phyloP scores from a whole-genome alignment of 2,329 filamentous ascomycete genomes.

The Talaromyces funiculosus region DNA sequence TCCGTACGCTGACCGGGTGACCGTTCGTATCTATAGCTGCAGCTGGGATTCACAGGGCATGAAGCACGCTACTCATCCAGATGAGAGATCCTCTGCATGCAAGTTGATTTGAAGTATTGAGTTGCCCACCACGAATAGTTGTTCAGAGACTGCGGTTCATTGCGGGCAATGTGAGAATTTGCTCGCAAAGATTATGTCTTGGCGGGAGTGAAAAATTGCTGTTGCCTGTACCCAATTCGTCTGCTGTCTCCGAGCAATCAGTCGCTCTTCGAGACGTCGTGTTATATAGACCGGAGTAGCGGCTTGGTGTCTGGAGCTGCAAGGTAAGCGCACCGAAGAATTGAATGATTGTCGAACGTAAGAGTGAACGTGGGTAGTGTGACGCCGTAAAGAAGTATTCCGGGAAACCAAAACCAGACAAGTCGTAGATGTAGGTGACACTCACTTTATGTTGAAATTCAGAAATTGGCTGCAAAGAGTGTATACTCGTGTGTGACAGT shows the following conservation, averaged over 20 bases:
- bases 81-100: background rate
- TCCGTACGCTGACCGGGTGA: background rate
- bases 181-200: background rate
- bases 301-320: background rate
- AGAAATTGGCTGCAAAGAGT: background rate
- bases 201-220: background rate
- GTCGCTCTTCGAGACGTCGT: background rate
- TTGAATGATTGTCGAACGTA: background rate
- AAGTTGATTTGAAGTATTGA: background rate
- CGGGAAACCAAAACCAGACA: background rate
- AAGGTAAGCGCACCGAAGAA: background rate
- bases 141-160: background rate
- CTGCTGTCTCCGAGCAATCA: background rate
- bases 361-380: background rate
- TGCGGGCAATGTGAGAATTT: background rate
- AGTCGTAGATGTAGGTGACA: background rate
- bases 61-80: background rate
- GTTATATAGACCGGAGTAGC: background rate
- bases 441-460: background rate
- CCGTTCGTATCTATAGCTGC: background rate
- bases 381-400: background rate
- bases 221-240: background rate
- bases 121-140: background rate
- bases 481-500: background rate
- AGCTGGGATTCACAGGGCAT: slow-evolving; percentile 6